These are phyloP conservation scores for Termitomyces eurrhizus DNA, from an alignment of 768 basidiomycete genomes.

Conservation along the genomic window DNA sequence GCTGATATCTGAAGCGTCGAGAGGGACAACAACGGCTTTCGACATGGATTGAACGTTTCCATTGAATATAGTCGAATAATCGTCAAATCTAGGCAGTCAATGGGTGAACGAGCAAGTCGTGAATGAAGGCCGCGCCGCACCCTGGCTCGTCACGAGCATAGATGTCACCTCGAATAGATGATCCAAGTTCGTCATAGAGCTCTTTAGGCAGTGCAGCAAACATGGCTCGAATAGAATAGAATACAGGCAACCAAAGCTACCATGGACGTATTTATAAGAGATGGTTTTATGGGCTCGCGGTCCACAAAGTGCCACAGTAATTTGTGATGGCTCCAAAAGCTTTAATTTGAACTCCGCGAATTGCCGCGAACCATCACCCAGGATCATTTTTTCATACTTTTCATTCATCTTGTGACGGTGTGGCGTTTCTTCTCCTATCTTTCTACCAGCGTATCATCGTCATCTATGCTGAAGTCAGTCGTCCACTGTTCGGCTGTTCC, in stretches of 20 bases:
- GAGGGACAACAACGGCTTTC: constrained; percentile 65
- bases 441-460: neutral
- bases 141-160: constrained; percentile 39
- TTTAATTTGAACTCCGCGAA: constrained; percentile 6
- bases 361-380: neutral
- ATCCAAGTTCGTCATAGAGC: constrained; percentile 42
- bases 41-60: constrained; percentile 64
- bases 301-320: neutral
- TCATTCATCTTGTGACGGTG: neutral
- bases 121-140: constrained; percentile 23
- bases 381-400: neutral
- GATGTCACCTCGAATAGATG: constrained; percentile 43
- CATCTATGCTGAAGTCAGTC: neutral
- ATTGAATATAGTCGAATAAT: constrained; percentile 65
- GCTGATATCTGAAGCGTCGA: constrained; percentile 81
- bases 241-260: neutral
- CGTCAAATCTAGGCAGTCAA: constrained; percentile 34
- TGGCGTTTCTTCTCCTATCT: neutral
- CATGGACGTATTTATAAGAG: constrained; percentile 4
- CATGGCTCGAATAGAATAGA: neutral
- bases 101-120: neutral
- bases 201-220: constrained; percentile 25
- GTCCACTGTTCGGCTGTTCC: neutral
- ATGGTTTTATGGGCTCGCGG: neutral
- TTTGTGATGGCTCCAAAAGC: neutral